These are phyloP conservation scores for Lumnitzera racemosa DNA, from an alignment of 345 rosid species.

Conservation along the genomic window DNA sequence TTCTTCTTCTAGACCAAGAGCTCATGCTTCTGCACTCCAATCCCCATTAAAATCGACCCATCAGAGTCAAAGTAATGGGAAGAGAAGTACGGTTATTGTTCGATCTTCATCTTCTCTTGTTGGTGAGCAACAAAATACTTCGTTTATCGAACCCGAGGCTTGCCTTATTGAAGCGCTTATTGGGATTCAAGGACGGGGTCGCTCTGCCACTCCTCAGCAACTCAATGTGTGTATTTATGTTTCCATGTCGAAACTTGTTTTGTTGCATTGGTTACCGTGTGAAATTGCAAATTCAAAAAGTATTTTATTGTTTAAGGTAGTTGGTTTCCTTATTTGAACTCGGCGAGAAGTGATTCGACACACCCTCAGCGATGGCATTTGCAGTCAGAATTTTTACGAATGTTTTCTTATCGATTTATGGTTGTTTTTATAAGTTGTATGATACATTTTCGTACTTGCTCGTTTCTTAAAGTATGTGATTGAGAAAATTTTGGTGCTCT, in stretches of 20 bases:
- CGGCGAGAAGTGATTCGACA: background rate
- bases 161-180: conserved; percentile 70
- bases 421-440: too few species aligned
- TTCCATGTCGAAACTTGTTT: background rate
- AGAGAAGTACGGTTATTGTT: background rate
- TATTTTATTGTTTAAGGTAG: too few species aligned
- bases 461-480: too few species aligned
- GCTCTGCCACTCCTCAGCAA: conserved; percentile 70
- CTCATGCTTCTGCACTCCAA: conserved; percentile 5
- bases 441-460: too few species aligned
- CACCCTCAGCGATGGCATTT: too few species aligned
- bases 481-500: too few species aligned
- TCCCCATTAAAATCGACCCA: background rate
- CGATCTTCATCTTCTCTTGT: conserved; percentile 26
- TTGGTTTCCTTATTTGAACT: background rate
- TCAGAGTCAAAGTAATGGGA: conserved; percentile 2
- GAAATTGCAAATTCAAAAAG: too few species aligned
- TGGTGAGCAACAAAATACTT: conserved; percentile 17
- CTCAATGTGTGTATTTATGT: conserved; percentile 36
- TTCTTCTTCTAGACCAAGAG: background rate
- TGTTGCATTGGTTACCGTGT: too few species aligned
- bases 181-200: conserved; percentile 93
- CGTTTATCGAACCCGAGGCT: conserved; percentile 60
- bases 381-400: background rate
- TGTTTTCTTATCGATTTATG: background rate